phyloP scores from a whole-genome alignment of 345 rosid species.

The Eucalyptus shirleyi region DNA sequence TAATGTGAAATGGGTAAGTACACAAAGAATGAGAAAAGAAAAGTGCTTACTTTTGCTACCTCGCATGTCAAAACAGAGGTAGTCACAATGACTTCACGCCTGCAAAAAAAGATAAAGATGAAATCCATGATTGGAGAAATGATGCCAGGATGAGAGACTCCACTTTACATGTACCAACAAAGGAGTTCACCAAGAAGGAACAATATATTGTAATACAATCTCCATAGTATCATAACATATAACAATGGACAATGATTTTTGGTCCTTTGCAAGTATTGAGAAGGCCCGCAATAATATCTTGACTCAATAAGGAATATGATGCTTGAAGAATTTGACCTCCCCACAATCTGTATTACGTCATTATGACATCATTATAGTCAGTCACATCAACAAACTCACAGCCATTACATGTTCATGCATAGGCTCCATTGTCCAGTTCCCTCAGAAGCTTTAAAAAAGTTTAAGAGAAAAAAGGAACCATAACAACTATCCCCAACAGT shows the following conservation, averaged over 20 bases:
- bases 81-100: slow-evolving; percentile 86
- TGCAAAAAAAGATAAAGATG: slow-evolving; percentile 5
- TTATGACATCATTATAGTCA: not conserved
- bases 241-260: not conserved
- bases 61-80: slow-evolving; percentile 87
- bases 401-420: not conserved
- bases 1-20: not conserved
- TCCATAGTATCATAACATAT: not conserved
- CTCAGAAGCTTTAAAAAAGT: not conserved
- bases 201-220: not conserved
- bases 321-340: not conserved
- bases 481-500: not conserved
- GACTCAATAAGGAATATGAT: not conserved
- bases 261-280: not conserved
- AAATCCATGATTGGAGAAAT: not conserved
- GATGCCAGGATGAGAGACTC: not conserved
- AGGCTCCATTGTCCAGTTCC: not conserved
- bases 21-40: not conserved
- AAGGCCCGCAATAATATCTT: not conserved
- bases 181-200: not conserved
- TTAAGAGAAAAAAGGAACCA: not conserved
- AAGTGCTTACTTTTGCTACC: slow-evolving; percentile 54
- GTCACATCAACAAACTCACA: not conserved
- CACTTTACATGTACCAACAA: not conserved
- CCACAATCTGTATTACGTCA: not conserved